phyloP scores from a whole-genome alignment of 805 yeast genomes.

The Debaryomyces tyrocola region DNA sequence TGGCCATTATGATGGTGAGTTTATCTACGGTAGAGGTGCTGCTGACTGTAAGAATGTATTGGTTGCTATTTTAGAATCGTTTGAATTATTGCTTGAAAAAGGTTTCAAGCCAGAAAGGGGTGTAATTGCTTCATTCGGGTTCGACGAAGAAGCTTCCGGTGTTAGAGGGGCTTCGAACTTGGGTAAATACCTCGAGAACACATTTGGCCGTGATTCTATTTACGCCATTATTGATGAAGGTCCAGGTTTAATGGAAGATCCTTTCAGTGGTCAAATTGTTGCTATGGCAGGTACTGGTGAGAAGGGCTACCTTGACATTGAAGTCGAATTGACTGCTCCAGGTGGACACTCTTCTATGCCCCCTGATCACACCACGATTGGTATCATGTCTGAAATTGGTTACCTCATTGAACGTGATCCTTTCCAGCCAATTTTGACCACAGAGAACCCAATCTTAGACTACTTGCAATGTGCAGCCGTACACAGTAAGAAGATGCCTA shows the following conservation, averaged over 20 bases:
- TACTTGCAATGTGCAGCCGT: conserved; percentile 65
- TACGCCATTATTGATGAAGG: conserved; percentile 71
- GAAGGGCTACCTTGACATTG: conserved; percentile 46
- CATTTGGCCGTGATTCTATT: conserved; percentile 61
- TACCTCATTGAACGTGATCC: conserved; percentile 57
- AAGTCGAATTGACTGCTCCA: conserved; percentile 52
- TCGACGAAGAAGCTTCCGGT: conserved; percentile 78
- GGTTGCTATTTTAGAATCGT: conserved; percentile 63
- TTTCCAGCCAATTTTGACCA: conserved; percentile 45
- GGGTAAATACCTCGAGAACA: conserved; percentile 44
- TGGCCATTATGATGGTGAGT: conserved; percentile 60
- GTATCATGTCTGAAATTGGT: conserved; percentile 63
- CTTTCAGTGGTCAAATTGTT: conserved; percentile 51
- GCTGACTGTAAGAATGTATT: conserved; percentile 73
- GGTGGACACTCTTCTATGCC: conserved; percentile 87
- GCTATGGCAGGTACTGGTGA: conserved; percentile 51
- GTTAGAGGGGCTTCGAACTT: conserved; percentile 58
- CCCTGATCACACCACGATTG: conserved; percentile 80
- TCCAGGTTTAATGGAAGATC: conserved; percentile 37
- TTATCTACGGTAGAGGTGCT: conserved; percentile 76
- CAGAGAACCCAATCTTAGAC: conserved; percentile 59
- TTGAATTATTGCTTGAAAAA: conserved; percentile 52
- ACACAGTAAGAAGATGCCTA: conserved; percentile 32
- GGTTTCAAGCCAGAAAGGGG: conserved; percentile 64
- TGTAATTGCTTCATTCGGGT: conserved; percentile 66